phyloP scores from a whole-genome alignment of 225 moss, liverwort and hornwort species.

The Marchantia paleacea region DNA sequence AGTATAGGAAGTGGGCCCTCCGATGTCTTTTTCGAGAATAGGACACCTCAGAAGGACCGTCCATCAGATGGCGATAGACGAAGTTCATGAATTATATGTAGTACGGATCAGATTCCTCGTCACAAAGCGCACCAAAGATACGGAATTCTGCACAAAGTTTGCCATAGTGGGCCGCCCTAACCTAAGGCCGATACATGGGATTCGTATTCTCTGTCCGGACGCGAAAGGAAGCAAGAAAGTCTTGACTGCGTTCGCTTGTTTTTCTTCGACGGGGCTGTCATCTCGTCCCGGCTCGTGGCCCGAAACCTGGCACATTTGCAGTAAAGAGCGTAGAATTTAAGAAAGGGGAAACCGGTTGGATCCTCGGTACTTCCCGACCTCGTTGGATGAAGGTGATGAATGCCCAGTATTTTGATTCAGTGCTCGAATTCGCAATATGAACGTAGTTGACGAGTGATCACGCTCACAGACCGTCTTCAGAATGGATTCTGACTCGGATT shows the following conservation, averaged over 20 bases:
- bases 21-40: background rate
- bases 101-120: slow-evolving; percentile 8
- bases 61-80: background rate
- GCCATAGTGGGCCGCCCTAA: background rate
- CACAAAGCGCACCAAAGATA: background rate
- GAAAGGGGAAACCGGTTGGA: background rate
- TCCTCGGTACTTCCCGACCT: background rate
- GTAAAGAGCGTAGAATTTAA: background rate
- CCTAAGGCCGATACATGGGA: background rate
- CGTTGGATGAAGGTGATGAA: background rate
- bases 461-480: background rate
- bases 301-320: background rate
- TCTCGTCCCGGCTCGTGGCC: background rate
- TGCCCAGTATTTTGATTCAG: background rate
- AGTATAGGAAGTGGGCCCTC: background rate
- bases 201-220: background rate
- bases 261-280: background rate
- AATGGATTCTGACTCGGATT: slow-evolving; percentile 22
- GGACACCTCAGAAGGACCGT: background rate
- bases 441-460: background rate
- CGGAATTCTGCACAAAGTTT: background rate
- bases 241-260: background rate
- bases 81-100: background rate
- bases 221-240: background rate
- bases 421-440: background rate